These are phyloP conservation scores for Golovinomyces cichoracearum DNA, from an alignment of 2,329 filamentous ascomycete species.

Conservation along the genomic window DNA sequence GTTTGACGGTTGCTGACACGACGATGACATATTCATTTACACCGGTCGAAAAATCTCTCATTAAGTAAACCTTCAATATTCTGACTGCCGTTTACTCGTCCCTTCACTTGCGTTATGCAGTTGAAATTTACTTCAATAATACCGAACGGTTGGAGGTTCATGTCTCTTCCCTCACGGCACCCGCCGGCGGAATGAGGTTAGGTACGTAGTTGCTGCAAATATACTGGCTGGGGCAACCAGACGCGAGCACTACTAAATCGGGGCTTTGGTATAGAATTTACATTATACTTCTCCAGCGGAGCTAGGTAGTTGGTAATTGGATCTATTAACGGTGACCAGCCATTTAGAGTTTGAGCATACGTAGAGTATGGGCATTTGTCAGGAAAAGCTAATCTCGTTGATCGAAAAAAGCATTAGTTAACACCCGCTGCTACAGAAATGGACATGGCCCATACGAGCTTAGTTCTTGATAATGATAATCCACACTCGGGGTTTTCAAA, in stretches of 20 bases:
- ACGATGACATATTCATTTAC: not conserved
- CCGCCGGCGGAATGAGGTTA: not conserved
- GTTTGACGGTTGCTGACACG: not conserved
- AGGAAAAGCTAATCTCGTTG: not conserved
- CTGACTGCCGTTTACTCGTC: not conserved
- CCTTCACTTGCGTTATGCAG: not conserved
- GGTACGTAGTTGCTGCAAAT: not conserved
- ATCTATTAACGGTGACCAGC: not conserved
- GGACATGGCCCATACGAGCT: not conserved
- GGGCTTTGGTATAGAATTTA: not conserved
- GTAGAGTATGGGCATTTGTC: not conserved
- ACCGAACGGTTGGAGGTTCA: not conserved
- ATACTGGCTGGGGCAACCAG: not conserved
- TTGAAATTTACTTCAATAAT: not conserved
- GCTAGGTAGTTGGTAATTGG: not conserved
- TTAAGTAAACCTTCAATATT: not conserved
- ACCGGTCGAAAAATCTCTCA: too few species aligned
- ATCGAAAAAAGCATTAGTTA: not conserved
- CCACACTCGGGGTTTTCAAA: not conserved
- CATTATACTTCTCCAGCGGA: not conserved
- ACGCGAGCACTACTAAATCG: not conserved
- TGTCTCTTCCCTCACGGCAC: not conserved
- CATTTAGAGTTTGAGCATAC: not conserved
- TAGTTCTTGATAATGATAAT: not conserved
- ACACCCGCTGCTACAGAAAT: not conserved